Base-by-base conservation (phyloP, 495 filamentous ascomycete species). In the Talaromyces ruber region DNA sequence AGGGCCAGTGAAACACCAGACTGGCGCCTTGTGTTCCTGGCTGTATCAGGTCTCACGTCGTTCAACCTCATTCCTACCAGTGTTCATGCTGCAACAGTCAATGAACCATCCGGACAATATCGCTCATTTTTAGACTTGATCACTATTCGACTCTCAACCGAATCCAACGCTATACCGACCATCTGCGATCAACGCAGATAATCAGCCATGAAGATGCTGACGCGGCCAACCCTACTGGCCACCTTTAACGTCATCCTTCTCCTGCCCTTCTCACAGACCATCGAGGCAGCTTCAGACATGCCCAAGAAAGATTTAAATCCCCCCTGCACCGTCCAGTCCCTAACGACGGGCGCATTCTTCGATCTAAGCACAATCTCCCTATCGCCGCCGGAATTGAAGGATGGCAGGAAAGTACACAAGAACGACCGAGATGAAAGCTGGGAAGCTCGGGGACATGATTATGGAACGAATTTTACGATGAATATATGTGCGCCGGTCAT, bases 401-500 rank as follows among this genome's bases (percentile, higher is more conserved):
- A 86, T 34, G 82, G 80, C 47, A 79, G 83, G 61, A 88, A 85
- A 65, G 65, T 77, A 34, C 75, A 82, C 56, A 82, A 85, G 68
- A 75, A 88, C 70, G 75, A 84, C 65, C 78, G 85, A 63, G 77
- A 79, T n/a, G 76, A 84, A 43, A 92, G 92, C 79, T 97, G 93
- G 86, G 77, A 86, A 52, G 89, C 90, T 8, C 84, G 80, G 63
- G 95, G 95, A 25, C 90, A 88, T 66, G 93, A 97, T 71, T 92
- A 95, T 68, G 81, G 80, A 25, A 83, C 87, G 14, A 98, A 98
- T 74, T 98, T 99, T 70, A 97, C 92, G 1, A 70, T 99, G 60
- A 99, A 99, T 68, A 87, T 99, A 66, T 99, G 95, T 74, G 87
- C 83, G 51, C 83, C 92, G 1, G 91, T 97, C 24, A 82, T 98